These are phyloP conservation scores for Phytopythium chamaehyphon DNA, from an alignment of 352 stramenopile genomes.

Conservation along the genomic window DNA sequence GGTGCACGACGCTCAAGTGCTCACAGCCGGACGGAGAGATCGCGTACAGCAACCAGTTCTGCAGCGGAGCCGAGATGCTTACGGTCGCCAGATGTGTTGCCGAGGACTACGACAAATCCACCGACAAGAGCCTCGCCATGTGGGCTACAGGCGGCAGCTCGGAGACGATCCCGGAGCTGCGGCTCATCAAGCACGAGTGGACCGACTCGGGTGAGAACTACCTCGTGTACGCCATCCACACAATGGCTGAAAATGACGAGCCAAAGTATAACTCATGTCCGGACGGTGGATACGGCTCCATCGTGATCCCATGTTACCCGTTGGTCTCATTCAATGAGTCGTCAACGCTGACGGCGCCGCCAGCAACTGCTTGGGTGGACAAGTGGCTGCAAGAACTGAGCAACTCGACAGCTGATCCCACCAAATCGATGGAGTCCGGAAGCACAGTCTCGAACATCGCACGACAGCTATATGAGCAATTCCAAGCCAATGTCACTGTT, in stretches of 20 bases:
- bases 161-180: constrained; percentile 12
- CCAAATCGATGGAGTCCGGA: background rate
- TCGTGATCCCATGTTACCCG: constrained; percentile 32
- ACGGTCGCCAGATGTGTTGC: constrained; percentile 25
- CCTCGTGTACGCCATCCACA: constrained; percentile 19
- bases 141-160: constrained; percentile 23
- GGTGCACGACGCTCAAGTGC: constrained; percentile 29
- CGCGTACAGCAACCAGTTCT: constrained; percentile 16
- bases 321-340: background rate
- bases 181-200: constrained; percentile 10
- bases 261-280: constrained; percentile 17
- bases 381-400: constrained; percentile 1
- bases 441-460: constrained; percentile 25
- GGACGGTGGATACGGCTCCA: constrained; percentile 10
- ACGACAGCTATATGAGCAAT: constrained; percentile 19
- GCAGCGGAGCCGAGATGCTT: constrained; percentile 25
- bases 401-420: background rate
- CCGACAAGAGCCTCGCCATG: constrained; percentile 22
- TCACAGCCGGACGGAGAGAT: constrained; percentile 17
- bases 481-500: background rate
- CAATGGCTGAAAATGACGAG: background rate
- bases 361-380: background rate
- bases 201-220: constrained; percentile 12
- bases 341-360: background rate
- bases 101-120: constrained; percentile 22